Evolutionary conservation across 2,329 filamentous ascomycete genomes (phyloP).

Genomic region (Diplodia seriata): DNA sequence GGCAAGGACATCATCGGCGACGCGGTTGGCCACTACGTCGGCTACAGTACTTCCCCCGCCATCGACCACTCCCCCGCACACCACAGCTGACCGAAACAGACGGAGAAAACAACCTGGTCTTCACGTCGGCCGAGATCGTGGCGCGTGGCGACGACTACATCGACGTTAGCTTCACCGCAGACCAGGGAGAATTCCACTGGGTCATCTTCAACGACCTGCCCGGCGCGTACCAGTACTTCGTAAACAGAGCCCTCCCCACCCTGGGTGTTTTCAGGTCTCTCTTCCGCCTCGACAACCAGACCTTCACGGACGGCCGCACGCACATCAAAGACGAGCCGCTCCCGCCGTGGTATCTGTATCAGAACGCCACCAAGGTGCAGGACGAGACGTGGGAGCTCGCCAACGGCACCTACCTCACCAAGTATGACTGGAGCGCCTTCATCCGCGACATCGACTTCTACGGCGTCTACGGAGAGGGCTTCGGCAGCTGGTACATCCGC

Average conservation of each 20-base stretch:
- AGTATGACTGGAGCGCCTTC: constrained; percentile 58
- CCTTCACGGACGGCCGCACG: constrained; percentile 56
- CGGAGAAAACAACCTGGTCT: constrained; percentile 56
- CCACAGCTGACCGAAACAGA: constrained; percentile 42
- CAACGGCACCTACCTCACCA: constrained; percentile 59
- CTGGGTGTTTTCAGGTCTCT: constrained; percentile 60
- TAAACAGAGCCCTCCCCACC: constrained; percentile 57
- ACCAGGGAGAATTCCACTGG: constrained; percentile 60
- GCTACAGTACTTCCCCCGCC: constrained; percentile 47
- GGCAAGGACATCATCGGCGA: constrained; percentile 51
- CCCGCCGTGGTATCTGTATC: constrained; percentile 54
- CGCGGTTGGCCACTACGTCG: constrained; percentile 54
- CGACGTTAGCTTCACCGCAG: constrained; percentile 57
- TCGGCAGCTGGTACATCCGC: constrained; percentile 60
- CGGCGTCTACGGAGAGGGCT: constrained; percentile 58
- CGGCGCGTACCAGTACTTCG: constrained; percentile 62
- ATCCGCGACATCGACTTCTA: constrained; percentile 54
- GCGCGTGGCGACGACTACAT: constrained; percentile 47
- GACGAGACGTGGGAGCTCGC: constrained; percentile 61
- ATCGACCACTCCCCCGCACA: not conserved
- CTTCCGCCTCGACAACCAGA: constrained; percentile 58
- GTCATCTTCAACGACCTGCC: constrained; percentile 57
- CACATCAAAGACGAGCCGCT: constrained; percentile 55
- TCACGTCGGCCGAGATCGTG: constrained; percentile 55
- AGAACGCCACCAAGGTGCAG: constrained; percentile 56